Percentiles rank a stretch among this genome's conserved stretches.
These are phyloP conservation scores for Boletus insuetus DNA, from an alignment of 768 basidiomycete genomes.

Conservation along the genomic window DNA sequence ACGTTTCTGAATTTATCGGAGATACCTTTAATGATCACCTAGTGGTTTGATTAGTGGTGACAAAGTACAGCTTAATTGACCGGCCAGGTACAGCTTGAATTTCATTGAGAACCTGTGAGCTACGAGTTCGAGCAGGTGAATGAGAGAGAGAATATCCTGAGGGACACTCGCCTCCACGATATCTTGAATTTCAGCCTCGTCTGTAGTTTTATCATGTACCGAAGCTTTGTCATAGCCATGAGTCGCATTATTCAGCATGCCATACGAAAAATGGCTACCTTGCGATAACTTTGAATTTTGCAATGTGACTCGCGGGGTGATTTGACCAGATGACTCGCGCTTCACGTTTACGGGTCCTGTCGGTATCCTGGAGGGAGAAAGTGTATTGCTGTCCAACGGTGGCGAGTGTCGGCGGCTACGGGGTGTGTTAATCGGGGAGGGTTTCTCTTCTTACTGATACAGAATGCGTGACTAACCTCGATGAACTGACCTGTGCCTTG, in stretches of 20 bases:
- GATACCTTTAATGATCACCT: slow-evolving; percentile 52
- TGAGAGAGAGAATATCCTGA: neutral
- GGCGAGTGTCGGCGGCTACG: neutral
- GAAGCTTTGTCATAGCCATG: neutral
- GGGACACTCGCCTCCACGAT: slow-evolving; percentile 43
- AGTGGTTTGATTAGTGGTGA: slow-evolving; percentile 14
- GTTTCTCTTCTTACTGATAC: neutral
- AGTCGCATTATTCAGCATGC: neutral
- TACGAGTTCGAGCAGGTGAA: neutral
- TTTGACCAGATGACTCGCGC: neutral
- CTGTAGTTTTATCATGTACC: neutral
- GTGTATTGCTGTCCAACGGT: slow-evolving; percentile 6
- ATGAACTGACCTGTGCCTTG: neutral
- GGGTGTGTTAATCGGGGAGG: neutral
- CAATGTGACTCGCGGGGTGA: neutral
- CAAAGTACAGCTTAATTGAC: neutral
- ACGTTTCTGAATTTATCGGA: slow-evolving; percentile 47
- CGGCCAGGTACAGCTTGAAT: slow-evolving; percentile 41
- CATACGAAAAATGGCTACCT: slow-evolving; percentile 1
- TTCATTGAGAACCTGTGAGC: slow-evolving; percentile 44
- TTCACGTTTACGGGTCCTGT: neutral
- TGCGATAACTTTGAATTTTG: slow-evolving; percentile 5
- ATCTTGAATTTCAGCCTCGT: slow-evolving; percentile 23
- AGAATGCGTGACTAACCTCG: slow-evolving; percentile 7
- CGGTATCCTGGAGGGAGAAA: slow-evolving; percentile 19